Conservation (phyloP, 2,329 filamentous ascomycete genomes). For the Fusarium armeniacum region DNA sequence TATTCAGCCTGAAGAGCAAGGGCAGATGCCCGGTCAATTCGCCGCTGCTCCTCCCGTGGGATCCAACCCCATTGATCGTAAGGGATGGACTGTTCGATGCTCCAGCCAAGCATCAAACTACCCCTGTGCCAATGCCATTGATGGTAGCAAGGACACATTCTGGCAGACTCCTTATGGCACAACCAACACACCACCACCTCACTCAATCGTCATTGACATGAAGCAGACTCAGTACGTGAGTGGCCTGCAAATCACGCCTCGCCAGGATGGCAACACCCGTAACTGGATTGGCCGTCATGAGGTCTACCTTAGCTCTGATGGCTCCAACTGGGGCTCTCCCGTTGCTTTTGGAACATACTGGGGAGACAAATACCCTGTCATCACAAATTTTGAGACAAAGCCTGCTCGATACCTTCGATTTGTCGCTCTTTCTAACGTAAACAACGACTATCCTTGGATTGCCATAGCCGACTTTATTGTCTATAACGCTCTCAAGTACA, state of each 20-base stretch:
- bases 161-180: slow-evolving; percentile 41
- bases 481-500: slow-evolving; percentile 39
- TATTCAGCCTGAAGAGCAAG: slow-evolving; percentile 13
- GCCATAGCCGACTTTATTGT: slow-evolving; percentile 38
- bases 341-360: slow-evolving; percentile 43
- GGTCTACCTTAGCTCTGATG: slow-evolving; percentile 37
- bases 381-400: slow-evolving; percentile 42
- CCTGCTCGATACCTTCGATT: slow-evolving; percentile 43
- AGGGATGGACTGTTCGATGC: slow-evolving; percentile 39
- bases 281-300: slow-evolving; percentile 39
- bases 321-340: slow-evolving; percentile 32
- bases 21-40: slow-evolving; percentile 28
- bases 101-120: slow-evolving; percentile 33
- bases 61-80: slow-evolving; percentile 33
- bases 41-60: slow-evolving; percentile 37
- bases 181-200: slow-evolving; percentile 29
- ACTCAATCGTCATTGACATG: slow-evolving; percentile 38
- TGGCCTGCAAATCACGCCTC: slow-evolving; percentile 32
- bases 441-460: slow-evolving; percentile 32
- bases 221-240: slow-evolving; percentile 37
- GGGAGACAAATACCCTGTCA: slow-evolving; percentile 35
- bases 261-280: slow-evolving; percentile 30
- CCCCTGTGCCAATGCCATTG: slow-evolving; percentile 34
- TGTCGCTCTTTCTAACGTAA: slow-evolving; percentile 27
- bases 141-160: slow-evolving; percentile 32